These are phyloP conservation scores for Aspergillus neoniger DNA, from an alignment of 2,329 filamentous ascomycete species.

Conservation along the genomic window DNA sequence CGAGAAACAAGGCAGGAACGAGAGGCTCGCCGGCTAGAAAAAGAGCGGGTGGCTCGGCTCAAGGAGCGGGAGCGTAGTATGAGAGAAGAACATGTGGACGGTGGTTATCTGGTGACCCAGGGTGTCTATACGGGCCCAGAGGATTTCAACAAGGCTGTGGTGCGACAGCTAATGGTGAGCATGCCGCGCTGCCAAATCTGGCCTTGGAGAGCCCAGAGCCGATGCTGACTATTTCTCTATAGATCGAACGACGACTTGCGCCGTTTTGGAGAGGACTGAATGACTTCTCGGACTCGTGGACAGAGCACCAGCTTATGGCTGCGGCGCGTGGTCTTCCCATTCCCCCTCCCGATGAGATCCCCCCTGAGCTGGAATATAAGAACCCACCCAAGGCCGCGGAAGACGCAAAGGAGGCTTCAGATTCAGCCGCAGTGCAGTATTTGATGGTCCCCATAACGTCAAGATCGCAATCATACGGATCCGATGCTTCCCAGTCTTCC, in stretches of 20 bases:
- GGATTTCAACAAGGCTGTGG: slow-evolving; percentile 86
- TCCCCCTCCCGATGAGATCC: slow-evolving; percentile 79
- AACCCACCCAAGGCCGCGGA: slow-evolving; percentile 50
- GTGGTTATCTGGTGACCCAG: slow-evolving; percentile 89
- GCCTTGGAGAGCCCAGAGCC: not conserved
- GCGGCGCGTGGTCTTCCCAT: slow-evolving; percentile 81
- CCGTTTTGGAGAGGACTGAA: slow-evolving; percentile 95
- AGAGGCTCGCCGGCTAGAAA: slow-evolving; percentile 81
- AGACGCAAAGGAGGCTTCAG: slow-evolving; percentile 52
- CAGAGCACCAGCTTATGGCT: slow-evolving; percentile 91
- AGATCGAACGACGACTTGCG: slow-evolving; percentile 91
- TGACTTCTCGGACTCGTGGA: slow-evolving; percentile 85
- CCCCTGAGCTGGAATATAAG: slow-evolving; percentile 64
- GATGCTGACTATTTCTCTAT: slow-evolving; percentile 24
- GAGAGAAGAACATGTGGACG: slow-evolving; percentile 88
- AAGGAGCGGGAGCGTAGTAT: slow-evolving; percentile 90
- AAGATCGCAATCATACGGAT: slow-evolving; percentile 75
- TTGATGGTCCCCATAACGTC: slow-evolving; percentile 78
- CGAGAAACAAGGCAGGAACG: slow-evolving; percentile 89
- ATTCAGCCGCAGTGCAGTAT: slow-evolving; percentile 63
- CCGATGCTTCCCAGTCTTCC: slow-evolving; percentile 68
- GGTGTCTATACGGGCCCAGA: slow-evolving; percentile 90
- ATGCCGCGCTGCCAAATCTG: not conserved
- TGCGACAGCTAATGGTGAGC: slow-evolving; percentile 83
- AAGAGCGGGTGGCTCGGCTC: slow-evolving; percentile 71